Evolutionary conservation across 345 rosid genomes (phyloP), one percentile per base, ranked within the genome.

Genomic region (Lepidium africanum): DNA sequence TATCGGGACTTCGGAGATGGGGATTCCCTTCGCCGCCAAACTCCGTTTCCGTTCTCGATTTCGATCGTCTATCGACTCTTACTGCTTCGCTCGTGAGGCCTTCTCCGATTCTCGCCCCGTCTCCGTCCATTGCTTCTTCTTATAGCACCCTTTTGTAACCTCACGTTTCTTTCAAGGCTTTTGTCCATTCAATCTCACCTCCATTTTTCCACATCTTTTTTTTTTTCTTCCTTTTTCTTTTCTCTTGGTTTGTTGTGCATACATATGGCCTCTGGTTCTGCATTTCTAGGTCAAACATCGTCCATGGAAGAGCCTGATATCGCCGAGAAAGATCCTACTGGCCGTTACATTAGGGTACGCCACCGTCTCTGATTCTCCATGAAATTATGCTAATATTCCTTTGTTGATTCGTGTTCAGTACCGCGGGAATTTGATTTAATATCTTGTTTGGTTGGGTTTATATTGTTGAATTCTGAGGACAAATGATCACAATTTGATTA

Each of bases 261-360:
- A 76, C 76, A 79, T 38, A 78, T 80, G 85, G 82, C 78, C 62
- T 70, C 60, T 45, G 72, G 40, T 61, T 74, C 75, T 65, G 70
- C 67, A 61, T 52, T 54, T 14, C 46, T 74, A 54, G 55, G 55
- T 75, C 63, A 27, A 37, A 45, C 12, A 7, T 76, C 70, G 59
- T 72, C 53, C 37, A 60, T 52, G 71, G 81, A 65, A 55, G 84
- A 76, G 63, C 80, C 69, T 12, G 86, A 73, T 3, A 79, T 85
- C 68, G 83, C 59, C 7, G 93, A 87, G 65, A 85, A 76, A 72
- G 93, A 87, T 74, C 93, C 90, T 2, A 63, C 88, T 23, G 85
- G 88, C 37, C 86, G 90, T 2, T 87, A 85, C 70, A 59, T 79
- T 62, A 84, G 93, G 84, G 93, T 87, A 74, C 45, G 17, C 49